phyloP scores from a whole-genome alignment of 345 rosid genomes.

The Syzygium grande region DNA sequence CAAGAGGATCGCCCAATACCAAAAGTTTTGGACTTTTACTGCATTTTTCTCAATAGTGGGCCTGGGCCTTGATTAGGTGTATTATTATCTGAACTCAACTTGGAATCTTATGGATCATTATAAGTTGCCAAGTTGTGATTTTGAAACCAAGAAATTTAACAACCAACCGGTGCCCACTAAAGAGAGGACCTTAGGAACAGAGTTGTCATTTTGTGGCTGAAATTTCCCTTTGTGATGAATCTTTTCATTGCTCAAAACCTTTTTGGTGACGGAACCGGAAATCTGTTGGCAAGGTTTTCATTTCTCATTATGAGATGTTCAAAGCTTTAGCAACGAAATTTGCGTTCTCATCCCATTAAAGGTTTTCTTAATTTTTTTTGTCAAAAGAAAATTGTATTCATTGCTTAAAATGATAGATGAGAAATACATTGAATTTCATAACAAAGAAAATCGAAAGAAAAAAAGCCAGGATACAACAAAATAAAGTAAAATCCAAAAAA shows the following conservation, averaged over 20 bases:
- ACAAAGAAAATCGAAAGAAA: too few relatives aligned
- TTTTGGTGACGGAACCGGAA: neutral
- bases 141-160: neutral
- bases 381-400: too few relatives aligned
- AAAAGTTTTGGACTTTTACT: neutral
- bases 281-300: neutral
- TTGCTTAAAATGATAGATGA: too few relatives aligned
- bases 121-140: neutral
- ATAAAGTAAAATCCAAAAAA: too few relatives aligned
- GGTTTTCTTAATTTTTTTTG: too few relatives aligned
- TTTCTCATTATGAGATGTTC: neutral
- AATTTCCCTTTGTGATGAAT: neutral
- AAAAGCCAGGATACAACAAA: too few relatives aligned
- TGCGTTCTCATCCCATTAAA: neutral
- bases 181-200: neutral
- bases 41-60: neutral
- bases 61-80: neutral
- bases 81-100: neutral
- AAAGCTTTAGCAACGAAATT: neutral
- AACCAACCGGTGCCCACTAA: neutral
- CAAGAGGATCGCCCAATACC: neutral
- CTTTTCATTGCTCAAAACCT: neutral
- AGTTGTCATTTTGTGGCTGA: neutral
- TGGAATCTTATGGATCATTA: neutral
- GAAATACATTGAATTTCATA: too few relatives aligned